These are phyloP conservation scores for Termitomyces sp. DNA, from an alignment of 768 basidiomycete species.

Conservation along the genomic window DNA sequence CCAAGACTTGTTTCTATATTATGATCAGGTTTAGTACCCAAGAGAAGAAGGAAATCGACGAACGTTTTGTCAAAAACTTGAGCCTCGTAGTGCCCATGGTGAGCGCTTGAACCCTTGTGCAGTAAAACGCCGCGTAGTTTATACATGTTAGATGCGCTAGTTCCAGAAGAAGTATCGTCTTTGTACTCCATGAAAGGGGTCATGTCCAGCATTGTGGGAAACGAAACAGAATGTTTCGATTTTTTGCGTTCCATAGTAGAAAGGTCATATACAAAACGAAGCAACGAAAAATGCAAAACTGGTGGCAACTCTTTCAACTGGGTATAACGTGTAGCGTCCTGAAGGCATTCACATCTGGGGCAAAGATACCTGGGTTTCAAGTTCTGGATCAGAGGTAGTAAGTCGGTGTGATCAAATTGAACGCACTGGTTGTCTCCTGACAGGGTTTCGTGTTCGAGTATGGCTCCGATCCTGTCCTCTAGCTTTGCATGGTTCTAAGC, in stretches of 20 bases:
- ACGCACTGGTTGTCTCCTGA: conserved; percentile 81
- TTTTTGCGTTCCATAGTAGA: conserved; percentile 81
- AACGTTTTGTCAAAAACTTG: conserved; percentile 75
- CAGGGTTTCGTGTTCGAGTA: conserved; percentile 68
- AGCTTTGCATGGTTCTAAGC: conserved; percentile 65
- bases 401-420: not conserved
- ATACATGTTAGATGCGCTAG: conserved; percentile 40
- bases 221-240: conserved; percentile 76
- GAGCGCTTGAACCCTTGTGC: conserved; percentile 91
- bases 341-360: conserved; percentile 63
- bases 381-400: not conserved
- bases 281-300: conserved; percentile 85
- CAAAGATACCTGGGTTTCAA: conserved; percentile 67
- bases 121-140: conserved; percentile 81
- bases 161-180: conserved; percentile 13
- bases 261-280: conserved; percentile 90
- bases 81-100: conserved; percentile 88
- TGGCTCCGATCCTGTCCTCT: conserved; percentile 64
- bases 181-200: conserved; percentile 47
- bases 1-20: conserved; percentile 64
- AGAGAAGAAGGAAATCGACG: conserved; percentile 19
- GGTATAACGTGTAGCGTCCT: conserved; percentile 78
- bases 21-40: conserved; percentile 6
- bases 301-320: conserved; percentile 74
- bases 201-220: conserved; percentile 77